Conservation (phyloP, 1,139 yeast genomes). For the Taiozyma sp. region DNA sequence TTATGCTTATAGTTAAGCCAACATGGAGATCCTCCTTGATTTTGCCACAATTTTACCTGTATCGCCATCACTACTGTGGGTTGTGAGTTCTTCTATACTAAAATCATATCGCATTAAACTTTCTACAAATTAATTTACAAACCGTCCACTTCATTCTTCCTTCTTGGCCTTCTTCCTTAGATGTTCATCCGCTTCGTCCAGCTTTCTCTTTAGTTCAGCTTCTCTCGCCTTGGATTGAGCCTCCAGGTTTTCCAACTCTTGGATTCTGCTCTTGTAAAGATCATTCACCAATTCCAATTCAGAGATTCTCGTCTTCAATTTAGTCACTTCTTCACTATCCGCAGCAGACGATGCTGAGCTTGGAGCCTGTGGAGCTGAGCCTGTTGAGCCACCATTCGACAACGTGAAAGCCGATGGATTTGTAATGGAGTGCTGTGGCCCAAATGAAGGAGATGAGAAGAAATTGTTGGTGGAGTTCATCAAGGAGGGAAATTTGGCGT, state of each 20-base stretch:
- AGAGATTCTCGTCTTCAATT: conserved; percentile 69
- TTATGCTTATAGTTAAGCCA: no score
- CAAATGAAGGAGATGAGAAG: conserved; percentile 25
- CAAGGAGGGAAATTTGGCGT: conserved; percentile 14
- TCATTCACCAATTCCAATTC: conserved; percentile 90
- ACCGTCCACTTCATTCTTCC: conserved; percentile 4
- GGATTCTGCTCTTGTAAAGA: conserved; percentile 71
- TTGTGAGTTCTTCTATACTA: not conserved
- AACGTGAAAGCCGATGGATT: conserved; percentile 22
- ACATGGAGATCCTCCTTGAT: no score
- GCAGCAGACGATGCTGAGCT: not conserved
- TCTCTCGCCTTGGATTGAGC: conserved; percentile 51
- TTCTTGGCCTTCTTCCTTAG: conserved; percentile 14
- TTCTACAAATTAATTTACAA: not conserved
- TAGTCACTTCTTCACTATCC: conserved; percentile 39
- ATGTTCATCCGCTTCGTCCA: conserved; percentile 7
- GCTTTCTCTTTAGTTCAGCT: conserved; percentile 10
- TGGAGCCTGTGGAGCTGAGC: not conserved
- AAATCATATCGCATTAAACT: not conserved
- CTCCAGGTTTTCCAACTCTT: conserved; percentile 74
- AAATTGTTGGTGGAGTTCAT: conserved; percentile 17
- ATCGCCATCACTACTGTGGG: no score
- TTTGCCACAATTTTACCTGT: no score
- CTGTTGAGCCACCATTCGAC: conserved; percentile 13
- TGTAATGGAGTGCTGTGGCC: conserved; percentile 24